Evolutionary conservation across 352 stramenopile species (phyloP), one percentile per base, ranked within the genome.

Genomic region (Phytophthora multivora): DNA sequence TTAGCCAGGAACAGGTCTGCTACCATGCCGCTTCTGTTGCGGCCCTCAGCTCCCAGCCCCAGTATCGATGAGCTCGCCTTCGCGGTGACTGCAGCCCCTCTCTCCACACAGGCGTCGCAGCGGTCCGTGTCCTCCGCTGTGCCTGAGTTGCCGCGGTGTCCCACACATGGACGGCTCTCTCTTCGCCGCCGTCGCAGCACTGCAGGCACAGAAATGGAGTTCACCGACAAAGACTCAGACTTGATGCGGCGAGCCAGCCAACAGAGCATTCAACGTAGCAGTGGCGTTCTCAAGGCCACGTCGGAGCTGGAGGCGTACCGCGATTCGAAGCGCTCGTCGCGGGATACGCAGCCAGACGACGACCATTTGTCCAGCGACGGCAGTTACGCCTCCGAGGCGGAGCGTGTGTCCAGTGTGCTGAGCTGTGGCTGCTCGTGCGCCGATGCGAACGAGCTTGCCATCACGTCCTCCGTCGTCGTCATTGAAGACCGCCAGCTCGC

Each of bases 21-120:
- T 23, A 43, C 9, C 12, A 94, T 94, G 85, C 85, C 85, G 64
- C 71, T 88, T 23, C 73, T 94, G 8, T 51, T 94, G 48, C 80
- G 85, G 46, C 66, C 77, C 36, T 73, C 79, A 18, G 85, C 85
- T 18, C 83, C 85, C 9, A 90, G 80, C 50, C 83, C 83, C 2
- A 85, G 79, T 16, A 79, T 92, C 33, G 83, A 92, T 35, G 77
- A 92, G 69, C 85, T 94, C 46, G 71, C 79, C 36, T 80, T 89
- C 59, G 50, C 73, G 0, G 57, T 77, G 47, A 69, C 70, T 2
- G 59, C 66, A 10, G 61, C 63, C 8, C 71, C 77, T 42, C 55
- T 83, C n/a, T 64, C 61, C 0, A 35, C 67, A 19, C 51, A 65
- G 26, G 30, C 41, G 1, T 66, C 46, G 31, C 39, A 58, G 25